These are phyloP conservation scores for Hygrophorus pudorinus DNA, from an alignment of 768 basidiomycete genomes.

Conservation along the genomic window DNA sequence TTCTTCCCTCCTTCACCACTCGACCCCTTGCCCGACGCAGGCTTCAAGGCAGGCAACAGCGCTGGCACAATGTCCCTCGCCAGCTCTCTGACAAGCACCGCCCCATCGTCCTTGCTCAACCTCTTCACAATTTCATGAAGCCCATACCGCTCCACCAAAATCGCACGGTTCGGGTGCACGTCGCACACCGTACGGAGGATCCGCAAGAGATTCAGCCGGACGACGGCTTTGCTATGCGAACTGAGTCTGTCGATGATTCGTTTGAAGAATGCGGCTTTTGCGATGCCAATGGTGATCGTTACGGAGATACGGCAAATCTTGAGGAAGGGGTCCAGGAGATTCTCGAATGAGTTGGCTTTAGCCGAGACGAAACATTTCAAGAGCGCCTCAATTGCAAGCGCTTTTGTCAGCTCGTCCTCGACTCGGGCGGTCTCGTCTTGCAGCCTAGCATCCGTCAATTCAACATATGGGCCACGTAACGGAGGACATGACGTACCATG, in stretches of 20 bases:
- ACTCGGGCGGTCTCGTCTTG: conserved; percentile 93
- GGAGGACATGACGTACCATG: conserved; percentile 50
- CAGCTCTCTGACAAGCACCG: conserved; percentile 83
- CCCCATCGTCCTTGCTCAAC: conserved; percentile 77
- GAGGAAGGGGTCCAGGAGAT: conserved; percentile 83
- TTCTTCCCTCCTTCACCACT: conserved; percentile 10
- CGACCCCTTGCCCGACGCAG: conserved; percentile 23
- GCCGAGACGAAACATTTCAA: conserved; percentile 74
- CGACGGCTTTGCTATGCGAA: conserved; percentile 65
- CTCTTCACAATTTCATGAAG: conserved; percentile 72
- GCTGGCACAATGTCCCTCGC: conserved; percentile 79
- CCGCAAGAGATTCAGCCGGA: conserved; percentile 82
- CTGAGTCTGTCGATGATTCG: conserved; percentile 76
- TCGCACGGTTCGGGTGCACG: conserved; percentile 75
- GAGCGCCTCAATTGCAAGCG: conserved; percentile 52
- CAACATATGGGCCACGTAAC: neutral
- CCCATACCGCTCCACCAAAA: conserved; percentile 75
- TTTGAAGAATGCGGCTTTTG: conserved; percentile 77
- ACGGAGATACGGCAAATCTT: conserved; percentile 83
- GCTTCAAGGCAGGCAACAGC: conserved; percentile 61
- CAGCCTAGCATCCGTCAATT: conserved; percentile 43
- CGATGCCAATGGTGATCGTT: conserved; percentile 61
- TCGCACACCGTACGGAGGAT: conserved; percentile 83
- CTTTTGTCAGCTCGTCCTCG: conserved; percentile 76
- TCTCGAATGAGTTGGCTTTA: conserved; percentile 88